Evolutionary conservation across 441 rosid genomes (phyloP), one percentile per base, ranked within the genome.

Genomic region (Viola pubescens): DNA sequence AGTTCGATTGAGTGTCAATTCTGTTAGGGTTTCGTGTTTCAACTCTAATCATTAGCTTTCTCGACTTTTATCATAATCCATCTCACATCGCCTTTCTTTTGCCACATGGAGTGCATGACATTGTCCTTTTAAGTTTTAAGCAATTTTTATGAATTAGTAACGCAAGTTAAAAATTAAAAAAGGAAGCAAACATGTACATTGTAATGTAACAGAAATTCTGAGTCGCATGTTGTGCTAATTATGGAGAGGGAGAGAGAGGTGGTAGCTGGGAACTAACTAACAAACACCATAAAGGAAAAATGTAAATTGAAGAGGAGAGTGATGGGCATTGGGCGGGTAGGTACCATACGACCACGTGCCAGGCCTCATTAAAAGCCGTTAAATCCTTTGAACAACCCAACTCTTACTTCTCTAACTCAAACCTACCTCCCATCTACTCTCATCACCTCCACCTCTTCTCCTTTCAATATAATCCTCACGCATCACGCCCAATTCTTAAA

Each of bases 261-360:
- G 88, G 76, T 77, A 76, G 82, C 71, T 79, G 80, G 70, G 65
- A 67, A 66, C 71, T 65, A 59, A 63, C 37, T 62, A 7, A 6
- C 6, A n/a, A 1, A 9, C 9, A 42, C 7, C 9, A 5, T 5
- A 42, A 9, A 42, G 9, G 45, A 42, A 42, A 6, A 0, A 43
- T 38, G 45, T 7, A 12, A 4, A 44, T 19, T 13, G 13, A 10
- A 16, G 45, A 43, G 16, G 56, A 14, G 9, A 52, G 53, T 41
- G 42, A 44, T 45, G 6, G 46, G 49, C 6, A n/a, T 34, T n/a
- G 53, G n/a, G 34, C 2, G 8, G 16, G 13, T 16, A 40, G 0
- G 42, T 9, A 52, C 54, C 7, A 62, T 5, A 7, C 56, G 0
- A 65, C 78, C 84, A 80, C 86, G 89, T 83, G 94, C 84, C 58